Evolutionary conservation across 2,329 filamentous ascomycete genomes (phyloP).

Genomic region (Calonectria hongkongensis): DNA sequence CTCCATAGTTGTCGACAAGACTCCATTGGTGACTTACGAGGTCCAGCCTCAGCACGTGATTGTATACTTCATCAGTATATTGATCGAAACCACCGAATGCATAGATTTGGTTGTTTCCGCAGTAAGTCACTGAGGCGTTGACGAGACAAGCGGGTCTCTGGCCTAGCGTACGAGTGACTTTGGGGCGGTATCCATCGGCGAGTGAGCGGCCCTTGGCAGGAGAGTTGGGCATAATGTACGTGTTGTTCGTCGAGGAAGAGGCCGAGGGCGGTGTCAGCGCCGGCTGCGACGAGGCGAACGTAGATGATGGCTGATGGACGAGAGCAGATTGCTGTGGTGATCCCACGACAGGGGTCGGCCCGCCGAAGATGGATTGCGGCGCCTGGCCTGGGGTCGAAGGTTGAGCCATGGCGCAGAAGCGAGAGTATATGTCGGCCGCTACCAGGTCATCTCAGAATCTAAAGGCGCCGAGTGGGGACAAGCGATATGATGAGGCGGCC

Average conservation of each 20-base stretch:
- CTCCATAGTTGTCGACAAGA: slow-evolving; percentile 97
- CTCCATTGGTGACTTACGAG: slow-evolving; percentile 93
- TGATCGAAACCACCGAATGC: slow-evolving; percentile 99
- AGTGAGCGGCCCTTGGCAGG: slow-evolving; percentile 80
- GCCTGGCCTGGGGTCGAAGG: slow-evolving; percentile 67
- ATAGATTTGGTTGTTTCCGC: slow-evolving; percentile 97
- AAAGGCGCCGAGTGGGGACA: slow-evolving; percentile 21
- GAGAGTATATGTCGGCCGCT: slow-evolving; percentile 45
- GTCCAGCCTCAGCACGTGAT: slow-evolving; percentile 94
- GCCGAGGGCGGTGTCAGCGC: slow-evolving; percentile 51
- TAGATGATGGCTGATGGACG: slow-evolving; percentile 54
- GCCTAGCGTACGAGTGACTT: slow-evolving; percentile 85
- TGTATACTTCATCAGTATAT: slow-evolving; percentile 99
- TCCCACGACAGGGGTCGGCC: slow-evolving; percentile 56
- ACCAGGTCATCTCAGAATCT: slow-evolving; percentile 47
- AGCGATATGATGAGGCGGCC: neutral
- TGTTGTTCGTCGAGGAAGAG: slow-evolving; percentile 77
- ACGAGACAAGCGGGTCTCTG: slow-evolving; percentile 94
- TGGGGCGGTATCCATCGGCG: slow-evolving; percentile 87
- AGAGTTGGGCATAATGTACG: slow-evolving; percentile 93
- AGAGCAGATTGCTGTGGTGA: slow-evolving; percentile 51
- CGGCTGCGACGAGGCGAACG: slow-evolving; percentile 52
- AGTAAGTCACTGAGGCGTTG: slow-evolving; percentile 99
- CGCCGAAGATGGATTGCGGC: slow-evolving; percentile 69
- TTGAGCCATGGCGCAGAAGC: slow-evolving; percentile 63